Evolutionary conservation across 2,329 filamentous ascomycete species (phyloP).

Genomic region (Xylariaceae sp.): DNA sequence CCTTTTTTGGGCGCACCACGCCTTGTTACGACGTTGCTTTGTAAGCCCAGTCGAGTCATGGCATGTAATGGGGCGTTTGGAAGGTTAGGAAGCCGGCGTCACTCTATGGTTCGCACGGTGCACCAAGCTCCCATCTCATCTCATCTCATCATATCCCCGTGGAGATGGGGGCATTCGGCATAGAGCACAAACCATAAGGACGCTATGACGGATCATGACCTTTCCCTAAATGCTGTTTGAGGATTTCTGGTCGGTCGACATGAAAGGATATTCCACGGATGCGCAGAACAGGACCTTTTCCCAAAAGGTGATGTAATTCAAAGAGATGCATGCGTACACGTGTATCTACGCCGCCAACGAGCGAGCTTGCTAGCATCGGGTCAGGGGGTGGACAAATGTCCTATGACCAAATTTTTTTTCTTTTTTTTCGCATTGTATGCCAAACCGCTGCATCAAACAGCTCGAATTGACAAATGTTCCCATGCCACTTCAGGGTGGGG

Average conservation of each 20-base stretch:
- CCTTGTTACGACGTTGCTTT: constrained; percentile 14
- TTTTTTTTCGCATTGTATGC: constrained; percentile 8
- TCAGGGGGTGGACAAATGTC: constrained; percentile 2
- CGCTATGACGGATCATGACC: constrained; percentile 8
- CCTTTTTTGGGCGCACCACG: constrained; percentile 4
- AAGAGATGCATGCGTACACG: constrained; percentile 24
- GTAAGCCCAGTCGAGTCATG: constrained; percentile 18
- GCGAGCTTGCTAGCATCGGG: constrained; percentile 13
- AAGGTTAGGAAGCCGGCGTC: constrained; percentile 7
- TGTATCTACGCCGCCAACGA: constrained; percentile 20
- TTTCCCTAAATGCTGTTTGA: constrained; percentile 6
- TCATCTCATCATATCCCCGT: not conserved
- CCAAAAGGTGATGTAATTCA: constrained; percentile 22
- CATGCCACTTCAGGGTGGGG: constrained; percentile 1
- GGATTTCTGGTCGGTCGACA: constrained; percentile 3
- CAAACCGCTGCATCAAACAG: constrained; percentile 9
- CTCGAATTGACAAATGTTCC: not conserved
- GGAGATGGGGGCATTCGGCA: constrained; percentile 7
- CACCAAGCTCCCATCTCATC: not conserved
- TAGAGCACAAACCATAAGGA: not conserved
- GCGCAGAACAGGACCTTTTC: constrained; percentile 4
- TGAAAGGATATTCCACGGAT: constrained; percentile 5
- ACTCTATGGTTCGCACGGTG: constrained; percentile 1
- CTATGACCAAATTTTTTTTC: not conserved
- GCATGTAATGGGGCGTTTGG: constrained; percentile 23